Conservation (phyloP, 305 asterid genomes). For the Fraxinus velutina region DNA sequence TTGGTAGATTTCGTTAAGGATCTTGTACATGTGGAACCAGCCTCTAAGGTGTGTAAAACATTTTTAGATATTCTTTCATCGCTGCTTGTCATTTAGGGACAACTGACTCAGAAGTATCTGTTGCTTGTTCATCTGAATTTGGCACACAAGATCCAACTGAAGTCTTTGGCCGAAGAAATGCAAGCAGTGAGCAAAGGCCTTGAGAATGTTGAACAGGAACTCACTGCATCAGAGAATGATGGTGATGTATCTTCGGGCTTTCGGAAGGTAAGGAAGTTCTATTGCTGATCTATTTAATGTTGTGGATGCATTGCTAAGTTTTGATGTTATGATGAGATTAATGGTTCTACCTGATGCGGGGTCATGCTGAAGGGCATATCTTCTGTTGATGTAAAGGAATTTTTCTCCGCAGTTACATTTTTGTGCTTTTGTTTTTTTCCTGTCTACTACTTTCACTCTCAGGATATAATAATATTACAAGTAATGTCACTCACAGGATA, state of each 20-base stretch:
- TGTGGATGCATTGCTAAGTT: not conserved
- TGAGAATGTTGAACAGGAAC: slow-evolving; percentile 95
- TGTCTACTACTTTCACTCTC: not conserved
- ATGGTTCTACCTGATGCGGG: not conserved
- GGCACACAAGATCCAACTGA: slow-evolving; percentile 72
- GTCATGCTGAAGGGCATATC: not conserved
- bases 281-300: not conserved
- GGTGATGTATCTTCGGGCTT: slow-evolving; percentile 84
- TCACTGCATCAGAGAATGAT: slow-evolving; percentile 75
- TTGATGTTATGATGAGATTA: not conserved
- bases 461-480: not conserved
- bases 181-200: slow-evolving; percentile 98
- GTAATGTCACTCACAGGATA: not conserved
- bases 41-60: slow-evolving; percentile 63
- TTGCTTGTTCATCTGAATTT: slow-evolving; percentile 27
- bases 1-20: slow-evolving; percentile 86
- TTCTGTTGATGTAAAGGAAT: not conserved
- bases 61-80: slow-evolving; percentile 12
- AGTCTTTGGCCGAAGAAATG: slow-evolving; percentile 97
- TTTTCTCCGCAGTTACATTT: not conserved
- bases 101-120: slow-evolving; percentile 5
- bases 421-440: not conserved
- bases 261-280: slow-evolving; percentile 57
- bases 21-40: slow-evolving; percentile 85
- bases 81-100: not conserved